phyloP scores from a whole-genome alignment of 2,329 filamentous ascomycete genomes.

The Diatrype stigma region DNA sequence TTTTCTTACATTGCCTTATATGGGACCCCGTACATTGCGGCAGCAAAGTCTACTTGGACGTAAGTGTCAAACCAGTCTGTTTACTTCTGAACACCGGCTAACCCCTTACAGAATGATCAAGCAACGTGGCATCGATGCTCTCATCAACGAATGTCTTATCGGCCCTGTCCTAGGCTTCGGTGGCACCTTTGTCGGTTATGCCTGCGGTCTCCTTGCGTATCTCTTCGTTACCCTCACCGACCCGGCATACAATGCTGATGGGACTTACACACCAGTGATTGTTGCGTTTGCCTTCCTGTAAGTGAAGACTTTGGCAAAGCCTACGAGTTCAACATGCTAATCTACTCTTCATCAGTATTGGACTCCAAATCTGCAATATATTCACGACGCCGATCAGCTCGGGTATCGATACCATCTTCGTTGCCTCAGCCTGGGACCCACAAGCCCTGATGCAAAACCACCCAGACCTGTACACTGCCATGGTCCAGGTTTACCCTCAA shows the following conservation, averaged over 20 bases:
- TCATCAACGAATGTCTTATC: conserved; percentile 84
- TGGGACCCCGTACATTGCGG: conserved; percentile 79
- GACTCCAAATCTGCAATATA: conserved; percentile 82
- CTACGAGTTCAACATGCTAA: conserved; percentile 19
- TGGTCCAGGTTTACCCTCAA: conserved; percentile 79
- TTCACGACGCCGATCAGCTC: conserved; percentile 85
- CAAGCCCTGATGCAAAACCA: conserved; percentile 77
- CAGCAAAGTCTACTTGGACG: conserved; percentile 84
- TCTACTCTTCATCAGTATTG: conserved; percentile 69
- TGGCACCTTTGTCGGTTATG: conserved; percentile 77
- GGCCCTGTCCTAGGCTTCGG: conserved; percentile 54
- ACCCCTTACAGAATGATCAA: conserved; percentile 66
- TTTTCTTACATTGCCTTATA: conserved; percentile 93
- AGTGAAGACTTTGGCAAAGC: conserved; percentile 1
- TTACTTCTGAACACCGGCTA: conserved; percentile 4
- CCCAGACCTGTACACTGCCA: conserved; percentile 71
- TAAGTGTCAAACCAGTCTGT: conserved; percentile 28
- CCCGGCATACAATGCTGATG: conserved; percentile 69
- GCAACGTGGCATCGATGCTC: conserved; percentile 82
- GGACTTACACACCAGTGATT: conserved; percentile 69
- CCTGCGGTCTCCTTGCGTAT: conserved; percentile 76
- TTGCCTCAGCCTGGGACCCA: conserved; percentile 67
- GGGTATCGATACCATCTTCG: conserved; percentile 90
- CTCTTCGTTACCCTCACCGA: conserved; percentile 80
- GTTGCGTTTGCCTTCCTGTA: conserved; percentile 57